Percentiles rank a stretch among this genome's conserved stretches.
phyloP scores from a whole-genome alignment of 805 yeast genomes.

The Naumovozyma castellii region DNA sequence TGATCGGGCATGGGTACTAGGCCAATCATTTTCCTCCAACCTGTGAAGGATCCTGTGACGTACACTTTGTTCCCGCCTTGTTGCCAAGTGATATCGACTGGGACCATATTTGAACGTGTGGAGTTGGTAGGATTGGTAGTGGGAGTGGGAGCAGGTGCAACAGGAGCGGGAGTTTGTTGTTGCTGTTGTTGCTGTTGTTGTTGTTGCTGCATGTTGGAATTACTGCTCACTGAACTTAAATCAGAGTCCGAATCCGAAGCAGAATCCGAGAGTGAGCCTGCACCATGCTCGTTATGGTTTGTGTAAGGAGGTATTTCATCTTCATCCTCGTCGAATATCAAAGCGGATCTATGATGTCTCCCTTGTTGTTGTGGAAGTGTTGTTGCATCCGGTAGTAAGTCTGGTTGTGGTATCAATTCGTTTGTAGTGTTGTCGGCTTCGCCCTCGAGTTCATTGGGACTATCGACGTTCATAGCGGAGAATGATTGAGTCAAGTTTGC shows the following conservation, averaged over 20 bases:
- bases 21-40: slow-evolving; percentile 97
- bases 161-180: neutral
- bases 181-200: slow-evolving; percentile 4
- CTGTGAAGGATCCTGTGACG: slow-evolving; percentile 95
- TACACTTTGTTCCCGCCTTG: slow-evolving; percentile 96
- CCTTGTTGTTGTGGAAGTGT: slow-evolving; percentile 5
- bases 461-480: slow-evolving; percentile 30
- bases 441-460: slow-evolving; percentile 14
- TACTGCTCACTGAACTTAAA: slow-evolving; percentile 16
- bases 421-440: slow-evolving; percentile 1
- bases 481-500: slow-evolving; percentile 22
- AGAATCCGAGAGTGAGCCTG: slow-evolving; percentile 10
- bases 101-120: slow-evolving; percentile 22
- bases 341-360: slow-evolving; percentile 55
- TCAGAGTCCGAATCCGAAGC: slow-evolving; percentile 18
- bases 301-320: slow-evolving; percentile 40
- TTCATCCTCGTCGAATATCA: slow-evolving; percentile 62
- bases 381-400: neutral
- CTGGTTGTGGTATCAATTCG: neutral
- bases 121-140: neutral
- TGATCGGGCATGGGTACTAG: slow-evolving; percentile 37
- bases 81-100: slow-evolving; percentile 76
- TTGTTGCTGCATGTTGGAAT: slow-evolving; percentile 6
- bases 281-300: slow-evolving; percentile 22
- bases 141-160: neutral